Conservation (phyloP, 495 filamentous ascomycete species). For the Pseudoneurospora amorphoporcata region DNA sequence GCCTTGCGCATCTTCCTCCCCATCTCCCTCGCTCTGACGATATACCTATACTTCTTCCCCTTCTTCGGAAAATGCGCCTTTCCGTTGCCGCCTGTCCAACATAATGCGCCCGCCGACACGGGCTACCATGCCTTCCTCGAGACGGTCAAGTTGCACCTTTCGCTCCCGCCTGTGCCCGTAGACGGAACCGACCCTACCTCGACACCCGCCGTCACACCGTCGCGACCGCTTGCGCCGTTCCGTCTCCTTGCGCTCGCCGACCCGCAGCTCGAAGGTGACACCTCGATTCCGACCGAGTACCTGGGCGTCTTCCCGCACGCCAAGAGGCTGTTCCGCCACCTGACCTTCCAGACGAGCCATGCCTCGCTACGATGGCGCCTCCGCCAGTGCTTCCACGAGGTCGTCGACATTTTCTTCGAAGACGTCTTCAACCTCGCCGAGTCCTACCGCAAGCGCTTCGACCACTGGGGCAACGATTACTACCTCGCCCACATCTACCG, state of each 20-base stretch:
- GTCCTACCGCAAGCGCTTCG: conserved; percentile 64
- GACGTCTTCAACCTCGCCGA: conserved; percentile 56
- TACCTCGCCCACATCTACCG: conserved; percentile 91
- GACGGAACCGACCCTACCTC: conserved; percentile 11
- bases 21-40: conserved; percentile 54
- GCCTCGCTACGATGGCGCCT: conserved; percentile 35
- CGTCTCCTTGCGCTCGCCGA: conserved; percentile 84
- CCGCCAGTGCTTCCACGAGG: conserved; percentile 36
- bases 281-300: conserved; percentile 56
- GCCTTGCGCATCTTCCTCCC: conserved; percentile 56
- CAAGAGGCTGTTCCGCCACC: conserved; percentile 39
- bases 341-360: conserved; percentile 32
- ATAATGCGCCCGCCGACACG: conserved; percentile 15
- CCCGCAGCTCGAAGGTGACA: conserved; percentile 91
- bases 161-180: not conserved
- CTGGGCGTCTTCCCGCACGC: conserved; percentile 51
- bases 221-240: conserved; percentile 54
- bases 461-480: conserved; percentile 86
- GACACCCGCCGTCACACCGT: conserved; percentile 4
- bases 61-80: conserved; percentile 75
- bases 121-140: conserved; percentile 29
- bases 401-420: conserved; percentile 43
- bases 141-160: conserved; percentile 38
- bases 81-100: conserved; percentile 40
- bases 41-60: conserved; percentile 86